These are phyloP conservation scores for Exutisphaerella laricina DNA, from an alignment of 2,329 filamentous ascomycete genomes.

Conservation along the genomic window DNA sequence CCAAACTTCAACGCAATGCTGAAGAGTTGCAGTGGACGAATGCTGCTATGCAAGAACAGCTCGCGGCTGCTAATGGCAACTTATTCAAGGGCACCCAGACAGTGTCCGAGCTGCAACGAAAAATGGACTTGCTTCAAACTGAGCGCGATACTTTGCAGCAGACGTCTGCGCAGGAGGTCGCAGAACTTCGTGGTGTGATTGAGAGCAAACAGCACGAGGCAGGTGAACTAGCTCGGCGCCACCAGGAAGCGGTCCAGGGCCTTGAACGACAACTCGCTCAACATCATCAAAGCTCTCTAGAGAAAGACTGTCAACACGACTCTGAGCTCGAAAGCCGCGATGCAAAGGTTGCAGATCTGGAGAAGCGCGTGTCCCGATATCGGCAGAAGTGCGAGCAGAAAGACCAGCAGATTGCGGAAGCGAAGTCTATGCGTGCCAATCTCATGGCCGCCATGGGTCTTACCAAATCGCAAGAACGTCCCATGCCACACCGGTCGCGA, in stretches of 20 bases:
- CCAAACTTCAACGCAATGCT: background rate
- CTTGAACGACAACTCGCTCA: slow-evolving; percentile 5
- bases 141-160: slow-evolving; percentile 5
- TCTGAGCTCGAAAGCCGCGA: slow-evolving; percentile 12
- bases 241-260: background rate
- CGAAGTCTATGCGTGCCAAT: slow-evolving; percentile 34
- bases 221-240: background rate
- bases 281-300: slow-evolving; percentile 3
- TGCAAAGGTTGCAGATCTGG: slow-evolving; percentile 19
- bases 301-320: slow-evolving; percentile 2
- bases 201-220: slow-evolving; percentile 17
- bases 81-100: slow-evolving; percentile 11
- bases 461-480: slow-evolving; percentile 8
- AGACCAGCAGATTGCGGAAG: slow-evolving; percentile 35
- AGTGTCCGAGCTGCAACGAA: slow-evolving; percentile 10
- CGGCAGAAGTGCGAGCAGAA: slow-evolving; percentile 32
- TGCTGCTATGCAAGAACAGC: slow-evolving; percentile 14
- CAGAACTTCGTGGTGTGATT: slow-evolving; percentile 37
- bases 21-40: slow-evolving; percentile 8
- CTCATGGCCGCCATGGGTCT: slow-evolving; percentile 37
- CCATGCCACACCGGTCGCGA: slow-evolving; percentile 21
- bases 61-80: slow-evolving; percentile 7
- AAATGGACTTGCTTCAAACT: slow-evolving; percentile 13
- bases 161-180: slow-evolving; percentile 29
- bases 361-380: slow-evolving; percentile 28